Conservation (phyloP, 306 rosid species). For the Cicer chorassanicum region DNA sequence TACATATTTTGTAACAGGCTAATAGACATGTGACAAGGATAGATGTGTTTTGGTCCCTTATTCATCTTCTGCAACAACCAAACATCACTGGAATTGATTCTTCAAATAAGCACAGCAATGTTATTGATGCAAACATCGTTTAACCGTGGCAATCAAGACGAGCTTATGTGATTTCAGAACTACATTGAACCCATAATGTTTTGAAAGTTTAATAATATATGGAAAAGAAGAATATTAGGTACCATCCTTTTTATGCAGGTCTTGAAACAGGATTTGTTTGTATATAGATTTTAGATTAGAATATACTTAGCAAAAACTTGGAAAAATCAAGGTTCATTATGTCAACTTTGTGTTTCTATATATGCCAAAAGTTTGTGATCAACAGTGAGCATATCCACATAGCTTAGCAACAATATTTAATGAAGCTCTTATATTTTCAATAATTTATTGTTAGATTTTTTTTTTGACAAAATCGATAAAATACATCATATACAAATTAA, state of each 20-base stretch:
- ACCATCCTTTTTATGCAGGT: slow-evolving; percentile 15
- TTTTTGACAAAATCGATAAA: too few relatives aligned
- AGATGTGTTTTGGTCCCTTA: slow-evolving; percentile 74
- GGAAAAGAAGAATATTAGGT: slow-evolving; percentile 16
- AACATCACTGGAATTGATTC: slow-evolving; percentile 48
- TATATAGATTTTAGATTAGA: slow-evolving; percentile 46
- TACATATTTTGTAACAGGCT: slow-evolving; percentile 55
- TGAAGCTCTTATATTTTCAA: slow-evolving; percentile 25
- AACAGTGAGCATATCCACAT: slow-evolving; percentile 4
- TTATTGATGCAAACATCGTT: slow-evolving; percentile 44
- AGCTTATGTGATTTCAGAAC: slow-evolving; percentile 14
- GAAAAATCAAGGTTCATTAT: too few relatives aligned
- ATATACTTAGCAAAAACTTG: slow-evolving; percentile 29
- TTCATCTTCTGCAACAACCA: slow-evolving; percentile 67
- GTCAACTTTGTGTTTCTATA: too few relatives aligned
- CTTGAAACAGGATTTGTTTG: slow-evolving; percentile 31
- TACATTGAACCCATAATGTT: slow-evolving; percentile 46
- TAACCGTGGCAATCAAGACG: not conserved
- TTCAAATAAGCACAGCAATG: slow-evolving; percentile 45
- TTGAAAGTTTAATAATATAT: slow-evolving; percentile 28
- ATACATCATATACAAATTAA: too few relatives aligned
- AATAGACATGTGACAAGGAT: slow-evolving; percentile 67
- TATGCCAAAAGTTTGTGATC: not conserved
- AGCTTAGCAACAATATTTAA: not conserved
- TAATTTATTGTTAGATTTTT: slow-evolving; percentile 22